Base-by-base conservation (phyloP, 2,329 filamentous ascomycete genomes). In the Rutstroemia sp. region DNA sequence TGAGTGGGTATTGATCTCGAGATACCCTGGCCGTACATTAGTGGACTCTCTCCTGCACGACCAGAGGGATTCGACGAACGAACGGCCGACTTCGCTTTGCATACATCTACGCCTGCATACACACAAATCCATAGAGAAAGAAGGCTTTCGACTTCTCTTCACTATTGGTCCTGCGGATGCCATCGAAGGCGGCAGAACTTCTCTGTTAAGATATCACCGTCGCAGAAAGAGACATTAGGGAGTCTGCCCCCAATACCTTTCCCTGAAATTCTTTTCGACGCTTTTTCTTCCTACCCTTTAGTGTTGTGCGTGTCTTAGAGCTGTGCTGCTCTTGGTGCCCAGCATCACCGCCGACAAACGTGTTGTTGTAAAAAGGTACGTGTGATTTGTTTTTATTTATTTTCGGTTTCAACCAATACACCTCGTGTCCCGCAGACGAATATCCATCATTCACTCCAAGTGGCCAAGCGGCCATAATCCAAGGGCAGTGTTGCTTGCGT, bases 311-410 rank as follows among this genome's bases (percentile, higher is more conserved):
- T 60, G 60, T 50, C 55, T 58, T 55, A 55, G 61, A 64, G 60
- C 61, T 54, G 62, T 58, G 40, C 56, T 61, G 63, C 59, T 63
- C 60, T 56, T 51, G 60, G 60, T 62, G 56, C 57, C 57, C 47
- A 55, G 61, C 63, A 64, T 48, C 61, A 40, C 40, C 53, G 55
- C 56, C 55, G 58, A 62, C 48, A 51, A 57, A 52, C 60, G 56
- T 48, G 54, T 59, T 57, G 48, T 54, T 42, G 27, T n/a, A 19
- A 48, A 48, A 48, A 48, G 60, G 62, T 63, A 63, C 21, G 63
- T 64, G 10, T 14, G 9, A 36, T 23, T 40, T 25, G 34, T 42
- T 44, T 27, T 39, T 55, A 30, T 21, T 42, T 34, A 17, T 25
- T 50, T 42, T 44, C 52, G 40, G 51, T 54, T 42, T 30, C 27